These are phyloP conservation scores for Gamarada debralockiae DNA, from an alignment of 495 filamentous ascomycete genomes.

Conservation along the genomic window DNA sequence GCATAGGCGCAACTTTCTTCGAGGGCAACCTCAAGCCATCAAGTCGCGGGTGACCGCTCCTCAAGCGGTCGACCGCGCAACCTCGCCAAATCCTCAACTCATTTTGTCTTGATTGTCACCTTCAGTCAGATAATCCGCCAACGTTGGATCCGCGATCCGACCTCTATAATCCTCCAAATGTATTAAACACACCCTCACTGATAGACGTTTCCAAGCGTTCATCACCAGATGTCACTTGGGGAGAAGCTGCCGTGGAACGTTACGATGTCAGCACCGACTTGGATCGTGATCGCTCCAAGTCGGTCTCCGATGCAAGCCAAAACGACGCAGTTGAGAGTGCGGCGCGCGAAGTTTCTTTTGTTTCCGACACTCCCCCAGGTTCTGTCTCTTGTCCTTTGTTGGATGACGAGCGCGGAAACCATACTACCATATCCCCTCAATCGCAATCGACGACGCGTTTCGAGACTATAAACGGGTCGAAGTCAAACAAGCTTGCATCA, in stretches of 20 bases:
- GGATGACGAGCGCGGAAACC: constrained; percentile 1
- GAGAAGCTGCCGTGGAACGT: constrained; percentile 15
- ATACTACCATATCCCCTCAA: not conserved
- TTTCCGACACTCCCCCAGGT: not conserved
- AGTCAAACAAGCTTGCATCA: not conserved
- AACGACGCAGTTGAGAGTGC: constrained; percentile 8
- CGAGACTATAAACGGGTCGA: not conserved
- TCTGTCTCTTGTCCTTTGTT: constrained; percentile 1
- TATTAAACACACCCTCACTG: constrained; percentile 13
- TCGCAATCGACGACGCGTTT: not conserved
- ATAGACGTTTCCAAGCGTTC: constrained; percentile 12
- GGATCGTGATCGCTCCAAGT: constrained; percentile 3
- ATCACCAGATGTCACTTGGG: constrained; percentile 4
- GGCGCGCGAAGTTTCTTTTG: not conserved
- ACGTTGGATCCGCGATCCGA: constrained; percentile 9
- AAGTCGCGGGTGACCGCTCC: constrained; percentile 13
- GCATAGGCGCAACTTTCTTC: not conserved
- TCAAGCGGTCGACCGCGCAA: constrained; percentile 11
- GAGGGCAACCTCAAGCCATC: not conserved
- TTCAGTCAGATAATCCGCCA: not conserved
- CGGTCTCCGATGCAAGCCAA: constrained; percentile 15
- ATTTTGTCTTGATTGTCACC: constrained; percentile 10
- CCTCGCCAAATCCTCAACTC: constrained; percentile 4
- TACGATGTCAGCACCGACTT: constrained; percentile 11
- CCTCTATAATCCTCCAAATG: not conserved